Evolutionary conservation across 2,329 filamentous ascomycete species (phyloP).

Genomic region (Trichophyton schoenleinii): DNA sequence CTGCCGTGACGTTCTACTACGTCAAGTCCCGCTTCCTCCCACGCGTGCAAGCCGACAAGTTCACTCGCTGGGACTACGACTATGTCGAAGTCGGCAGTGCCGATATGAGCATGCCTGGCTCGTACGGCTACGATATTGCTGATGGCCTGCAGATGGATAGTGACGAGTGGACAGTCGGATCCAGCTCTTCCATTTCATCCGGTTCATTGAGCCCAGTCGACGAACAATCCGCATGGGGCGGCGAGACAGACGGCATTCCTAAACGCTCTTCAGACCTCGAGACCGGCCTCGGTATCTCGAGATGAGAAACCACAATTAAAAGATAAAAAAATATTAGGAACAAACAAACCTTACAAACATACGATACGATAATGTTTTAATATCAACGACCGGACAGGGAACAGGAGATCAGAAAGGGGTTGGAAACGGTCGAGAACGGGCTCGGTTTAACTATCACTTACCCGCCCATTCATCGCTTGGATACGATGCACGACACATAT

Average conservation of each 20-base stretch:
- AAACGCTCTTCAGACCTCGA: slow-evolving; percentile 29
- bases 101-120: slow-evolving; percentile 21
- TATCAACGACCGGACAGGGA: background rate
- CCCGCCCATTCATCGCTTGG: background rate
- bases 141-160: slow-evolving; percentile 51
- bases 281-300: slow-evolving; percentile 18
- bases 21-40: slow-evolving; percentile 71
- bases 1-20: slow-evolving; percentile 69
- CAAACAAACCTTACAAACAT: background rate
- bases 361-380: background rate
- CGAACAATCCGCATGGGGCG: slow-evolving; percentile 38
- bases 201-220: slow-evolving; percentile 51
- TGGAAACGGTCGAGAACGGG: slow-evolving; percentile 17
- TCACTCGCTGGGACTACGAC: slow-evolving; percentile 88
- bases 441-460: background rate
- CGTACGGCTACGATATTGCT: slow-evolving; percentile 44
- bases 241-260: slow-evolving; percentile 20
- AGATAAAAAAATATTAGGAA: background rate
- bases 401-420: no score
- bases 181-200: slow-evolving; percentile 62
- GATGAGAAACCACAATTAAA: slow-evolving; percentile 15
- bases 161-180: slow-evolving; percentile 83
- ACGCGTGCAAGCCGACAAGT: slow-evolving; percentile 69
- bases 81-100: slow-evolving; percentile 73
- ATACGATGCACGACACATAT: background rate